A percentile compares a stretch with the other conserved stretches of the same genome.
phyloP scores from a whole-genome alignment of 768 basidiomycete genomes.

The Podaxis pistillaris region DNA sequence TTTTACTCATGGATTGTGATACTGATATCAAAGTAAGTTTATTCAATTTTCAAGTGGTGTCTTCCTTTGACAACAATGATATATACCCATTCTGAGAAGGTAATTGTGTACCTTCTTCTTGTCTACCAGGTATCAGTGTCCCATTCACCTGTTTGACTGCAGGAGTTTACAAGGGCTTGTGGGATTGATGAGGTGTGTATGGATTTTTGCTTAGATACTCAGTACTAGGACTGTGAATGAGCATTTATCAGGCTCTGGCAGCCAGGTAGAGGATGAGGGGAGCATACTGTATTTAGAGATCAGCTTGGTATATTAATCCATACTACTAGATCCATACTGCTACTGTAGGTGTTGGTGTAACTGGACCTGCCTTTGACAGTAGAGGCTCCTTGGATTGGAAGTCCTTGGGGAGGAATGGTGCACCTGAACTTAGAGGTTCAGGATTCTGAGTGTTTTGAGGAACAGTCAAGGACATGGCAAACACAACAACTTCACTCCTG shows the following conservation, averaged over 20 bases:
- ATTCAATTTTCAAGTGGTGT: too few relatives aligned
- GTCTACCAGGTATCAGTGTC: too few relatives aligned
- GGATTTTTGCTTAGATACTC: too few relatives aligned
- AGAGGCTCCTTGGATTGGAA: slow-evolving; percentile 32
- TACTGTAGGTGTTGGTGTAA: slow-evolving; percentile 38
- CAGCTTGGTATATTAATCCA: background rate
- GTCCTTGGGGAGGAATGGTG: slow-evolving; percentile 47
- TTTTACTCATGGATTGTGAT: background rate
- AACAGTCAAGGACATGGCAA: background rate
- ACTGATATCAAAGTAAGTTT: background rate
- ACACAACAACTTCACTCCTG: slow-evolving; percentile 13
- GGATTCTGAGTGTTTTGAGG: slow-evolving; percentile 56
- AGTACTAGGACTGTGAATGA: too few relatives aligned
- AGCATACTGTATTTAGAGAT: background rate
- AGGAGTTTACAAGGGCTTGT: too few relatives aligned
- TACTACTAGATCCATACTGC: background rate
- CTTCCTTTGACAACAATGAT: too few relatives aligned
- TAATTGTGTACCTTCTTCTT: slow-evolving; percentile 4
- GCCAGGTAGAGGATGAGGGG: too few relatives aligned
- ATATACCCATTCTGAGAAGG: background rate
- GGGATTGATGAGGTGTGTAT: too few relatives aligned
- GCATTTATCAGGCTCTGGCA: too few relatives aligned
- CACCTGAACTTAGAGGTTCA: slow-evolving; percentile 52
- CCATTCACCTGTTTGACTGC: too few relatives aligned
- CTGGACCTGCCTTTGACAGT: slow-evolving; percentile 39